Base-by-base conservation (phyloP, 1,284 basidiomycete species). In the Cryptococcus maquisensis region DNA sequence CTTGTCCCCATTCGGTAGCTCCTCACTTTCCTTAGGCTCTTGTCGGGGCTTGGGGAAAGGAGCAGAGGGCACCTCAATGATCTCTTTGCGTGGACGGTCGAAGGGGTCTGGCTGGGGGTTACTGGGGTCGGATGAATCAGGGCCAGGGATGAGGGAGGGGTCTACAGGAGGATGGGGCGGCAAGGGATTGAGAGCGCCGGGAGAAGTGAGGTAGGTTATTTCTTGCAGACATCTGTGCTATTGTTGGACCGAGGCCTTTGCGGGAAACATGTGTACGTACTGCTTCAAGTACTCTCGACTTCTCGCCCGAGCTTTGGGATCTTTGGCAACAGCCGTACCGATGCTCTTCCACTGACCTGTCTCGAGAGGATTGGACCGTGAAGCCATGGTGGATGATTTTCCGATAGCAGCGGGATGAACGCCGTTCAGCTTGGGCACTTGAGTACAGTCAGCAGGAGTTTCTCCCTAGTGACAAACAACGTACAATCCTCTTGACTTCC, bases 251-350 rank as follows among this genome's bases (percentile, higher is more conserved):
- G 35, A 28, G 13, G 16, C 12, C 26, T n/a, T 36, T 48, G 9
- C 3, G 36, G 18, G 16, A 36, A 15, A 28, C 37, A 18, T 32
- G 39, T 10, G 4, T 20, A 82, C 87, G 65, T 66, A 92, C 84
- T 98, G 95, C 77, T 98, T 98, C 64, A 99, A 82, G 75, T 98
- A 99, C 60, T 98, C 96, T 55, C 94, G 82, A 79, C 91, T 95
- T 60, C 91, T 83, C 41, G 93, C 92, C 63, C 95, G 84, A 64
- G 90, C 90, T 76, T 96, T 95, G 20, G 92, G 90, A 76, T 98
- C 72, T 28, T 93, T 60, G 87, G 86, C 52, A 32, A 10, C 28
- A 83, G 88, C 32, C 82, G 83, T 47, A 83, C 69, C 65, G 26
- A 70, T 49, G 82, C 84, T 76, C 86, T 92, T 57, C 86, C 85